phyloP scores from a whole-genome alignment of 2,329 filamentous ascomycete species.

The Colletotrichum lini region DNA sequence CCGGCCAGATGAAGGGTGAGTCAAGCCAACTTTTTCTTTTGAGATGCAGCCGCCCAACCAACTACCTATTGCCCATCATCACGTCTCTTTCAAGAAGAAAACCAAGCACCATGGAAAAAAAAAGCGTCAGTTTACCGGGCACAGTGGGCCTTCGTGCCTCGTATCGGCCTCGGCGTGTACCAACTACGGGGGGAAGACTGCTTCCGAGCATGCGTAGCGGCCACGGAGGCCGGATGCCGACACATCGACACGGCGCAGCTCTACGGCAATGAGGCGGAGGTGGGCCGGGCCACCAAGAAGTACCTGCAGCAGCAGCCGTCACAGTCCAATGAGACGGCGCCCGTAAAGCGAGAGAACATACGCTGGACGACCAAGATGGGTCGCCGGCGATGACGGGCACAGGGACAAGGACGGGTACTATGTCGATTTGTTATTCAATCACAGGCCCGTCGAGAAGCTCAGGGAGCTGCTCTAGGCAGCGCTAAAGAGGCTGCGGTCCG shows the following conservation, averaged over 20 bases:
- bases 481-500: slow-evolving; percentile 72
- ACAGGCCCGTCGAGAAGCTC: slow-evolving; percentile 71
- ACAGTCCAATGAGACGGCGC: not conserved
- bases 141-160: slow-evolving; percentile 64
- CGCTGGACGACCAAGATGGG: slow-evolving; percentile 82
- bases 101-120: slow-evolving; percentile 32
- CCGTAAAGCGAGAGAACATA: slow-evolving; percentile 65
- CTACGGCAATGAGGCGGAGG: slow-evolving; percentile 78
- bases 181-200: slow-evolving; percentile 69
- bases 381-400: slow-evolving; percentile 54
- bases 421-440: slow-evolving; percentile 80
- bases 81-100: not conserved
- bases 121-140: slow-evolving; percentile 45
- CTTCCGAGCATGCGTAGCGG: slow-evolving; percentile 70
- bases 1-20: not conserved
- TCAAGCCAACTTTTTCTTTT: not conserved
- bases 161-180: slow-evolving; percentile 81
- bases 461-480: slow-evolving; percentile 77
- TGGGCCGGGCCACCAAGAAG: slow-evolving; percentile 73
- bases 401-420: slow-evolving; percentile 63
- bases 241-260: slow-evolving; percentile 75
- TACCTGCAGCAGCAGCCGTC: slow-evolving; percentile 59
- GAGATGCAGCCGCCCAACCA: not conserved
- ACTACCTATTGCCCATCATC: not conserved
- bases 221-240: slow-evolving; percentile 71